A percentile compares a stretch with the other conserved stretches of the same genome.
Conservation (phyloP, 2,329 filamentous ascomycete genomes). For the Tolypocladium cylindrosporum region DNA sequence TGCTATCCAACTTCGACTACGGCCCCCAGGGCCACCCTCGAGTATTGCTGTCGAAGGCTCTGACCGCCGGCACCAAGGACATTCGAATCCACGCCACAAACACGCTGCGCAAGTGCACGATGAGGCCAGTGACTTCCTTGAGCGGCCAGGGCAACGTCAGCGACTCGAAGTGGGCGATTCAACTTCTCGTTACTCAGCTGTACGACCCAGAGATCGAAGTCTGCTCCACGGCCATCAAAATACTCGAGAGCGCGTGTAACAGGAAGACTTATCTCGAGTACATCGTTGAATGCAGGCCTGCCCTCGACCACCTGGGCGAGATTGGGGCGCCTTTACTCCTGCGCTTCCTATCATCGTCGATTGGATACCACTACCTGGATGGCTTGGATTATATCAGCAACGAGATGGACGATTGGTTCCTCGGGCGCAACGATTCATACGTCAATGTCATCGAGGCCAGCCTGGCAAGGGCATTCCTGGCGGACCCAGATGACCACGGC, state of each 20-base stretch:
- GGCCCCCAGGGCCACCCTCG: constrained; percentile 79
- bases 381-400: constrained; percentile 97
- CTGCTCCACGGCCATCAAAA: constrained; percentile 91
- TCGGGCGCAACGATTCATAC: constrained; percentile 94
- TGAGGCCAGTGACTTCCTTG: constrained; percentile 29
- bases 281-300: constrained; percentile 90
- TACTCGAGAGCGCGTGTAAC: constrained; percentile 94
- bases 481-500: constrained; percentile 48
- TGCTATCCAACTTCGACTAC: constrained; percentile 90
- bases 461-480: constrained; percentile 73
- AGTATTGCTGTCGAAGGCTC: constrained; percentile 84
- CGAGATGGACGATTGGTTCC: constrained; percentile 99
- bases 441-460: constrained; percentile 94
- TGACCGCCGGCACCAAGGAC: constrained; percentile 84
- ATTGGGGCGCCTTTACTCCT: constrained; percentile 89
- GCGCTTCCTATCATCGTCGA: constrained; percentile 88
- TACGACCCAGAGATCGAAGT: constrained; percentile 97
- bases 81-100: constrained; percentile 88
- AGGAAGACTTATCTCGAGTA: constrained; percentile 85
- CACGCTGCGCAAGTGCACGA: constrained; percentile 77
- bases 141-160: constrained; percentile 31
- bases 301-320: constrained; percentile 89
- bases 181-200: constrained; percentile 91
- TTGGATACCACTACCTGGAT: constrained; percentile 95
- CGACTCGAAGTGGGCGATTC: constrained; percentile 91